Conservation (phyloP, 371 early-diverging fungal genomes). For the Mortierella sp. region DNA sequence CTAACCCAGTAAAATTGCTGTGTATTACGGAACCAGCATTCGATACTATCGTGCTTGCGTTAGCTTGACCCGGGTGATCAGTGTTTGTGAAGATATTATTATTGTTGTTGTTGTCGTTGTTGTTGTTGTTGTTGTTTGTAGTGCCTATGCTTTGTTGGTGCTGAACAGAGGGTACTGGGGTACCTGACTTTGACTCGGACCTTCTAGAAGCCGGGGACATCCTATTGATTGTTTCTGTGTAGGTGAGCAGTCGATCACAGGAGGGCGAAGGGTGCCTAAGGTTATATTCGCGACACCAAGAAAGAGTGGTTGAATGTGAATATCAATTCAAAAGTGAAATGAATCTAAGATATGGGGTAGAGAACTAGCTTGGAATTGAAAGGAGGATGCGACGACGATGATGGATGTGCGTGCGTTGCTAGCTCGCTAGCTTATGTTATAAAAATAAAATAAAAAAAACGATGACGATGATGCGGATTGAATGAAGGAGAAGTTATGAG, state of each 20-base stretch:
- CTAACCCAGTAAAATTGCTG: slow-evolving; percentile 30
- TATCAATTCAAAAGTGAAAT: too few species aligned
- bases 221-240: not conserved
- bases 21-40: not conserved
- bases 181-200: slow-evolving; percentile 10
- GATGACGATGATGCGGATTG: not conserved
- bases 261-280: slow-evolving; percentile 9
- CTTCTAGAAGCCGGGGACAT: slow-evolving; percentile 46
- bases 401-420: not conserved
- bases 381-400: not conserved
- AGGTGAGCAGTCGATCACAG: not conserved
- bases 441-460: not conserved
- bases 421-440: not conserved
- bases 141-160: slow-evolving; percentile 3
- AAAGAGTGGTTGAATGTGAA: not conserved
- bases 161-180: slow-evolving; percentile 5
- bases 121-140: slow-evolving; percentile 7
- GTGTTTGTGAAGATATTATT: not conserved
- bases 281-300: not conserved
- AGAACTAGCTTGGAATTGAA: not conserved
- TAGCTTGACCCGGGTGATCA: not conserved
- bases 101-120: not conserved
- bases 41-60: not conserved
- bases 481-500: not conserved
- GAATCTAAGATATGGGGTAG: not conserved